Evolutionary conservation across 2,329 filamentous ascomycete species (phyloP).

Genomic region (Aureobasidium sp.): DNA sequence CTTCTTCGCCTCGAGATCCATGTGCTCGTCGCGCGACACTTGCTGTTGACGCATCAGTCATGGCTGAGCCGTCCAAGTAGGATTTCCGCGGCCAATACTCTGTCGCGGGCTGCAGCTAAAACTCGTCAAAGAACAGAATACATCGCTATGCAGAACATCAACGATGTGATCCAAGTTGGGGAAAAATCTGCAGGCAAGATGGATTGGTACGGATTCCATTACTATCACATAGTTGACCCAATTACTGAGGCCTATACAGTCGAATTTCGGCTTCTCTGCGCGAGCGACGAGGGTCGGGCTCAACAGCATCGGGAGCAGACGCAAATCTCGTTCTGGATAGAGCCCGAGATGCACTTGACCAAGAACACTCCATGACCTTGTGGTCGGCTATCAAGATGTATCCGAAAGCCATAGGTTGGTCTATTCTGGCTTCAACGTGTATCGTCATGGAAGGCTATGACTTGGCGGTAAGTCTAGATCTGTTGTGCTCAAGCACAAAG

Average conservation of each 20-base stretch:
- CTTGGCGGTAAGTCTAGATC: constrained; percentile 15
- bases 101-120: background rate
- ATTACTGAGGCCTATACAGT: background rate
- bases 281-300: constrained; percentile 16
- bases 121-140: background rate
- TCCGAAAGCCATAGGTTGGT: constrained; percentile 29
- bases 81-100: background rate
- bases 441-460: constrained; percentile 33
- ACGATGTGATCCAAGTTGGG: background rate
- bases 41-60: background rate
- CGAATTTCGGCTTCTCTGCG: constrained; percentile 3
- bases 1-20: background rate
- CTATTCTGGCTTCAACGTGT: constrained; percentile 26
- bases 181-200: background rate
- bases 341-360: constrained; percentile 31
- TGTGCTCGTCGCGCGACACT: background rate
- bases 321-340: constrained; percentile 22
- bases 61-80: constrained; percentile 6
- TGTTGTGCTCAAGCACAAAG: background rate
- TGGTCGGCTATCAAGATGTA: constrained; percentile 67
- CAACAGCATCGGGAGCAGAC: constrained; percentile 24
- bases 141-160: background rate
- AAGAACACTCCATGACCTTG: constrained; percentile 37
- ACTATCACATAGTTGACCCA: background rate
- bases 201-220: background rate